Conservation (phyloP, 805 yeast species). For the Metschnikowia corniflorae region DNA sequence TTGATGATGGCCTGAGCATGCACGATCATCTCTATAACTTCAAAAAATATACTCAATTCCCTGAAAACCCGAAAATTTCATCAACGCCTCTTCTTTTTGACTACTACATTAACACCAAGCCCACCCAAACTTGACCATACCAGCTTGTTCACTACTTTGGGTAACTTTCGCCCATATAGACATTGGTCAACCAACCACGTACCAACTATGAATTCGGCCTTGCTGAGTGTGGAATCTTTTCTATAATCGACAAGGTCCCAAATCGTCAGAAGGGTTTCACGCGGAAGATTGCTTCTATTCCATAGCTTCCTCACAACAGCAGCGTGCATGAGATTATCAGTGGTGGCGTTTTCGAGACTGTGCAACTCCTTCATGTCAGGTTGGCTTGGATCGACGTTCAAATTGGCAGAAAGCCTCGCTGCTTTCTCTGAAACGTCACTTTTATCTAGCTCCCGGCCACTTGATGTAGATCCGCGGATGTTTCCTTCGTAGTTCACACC, state of each 20-base stretch:
- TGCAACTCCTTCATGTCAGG: conserved; percentile 29
- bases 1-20: too few species aligned
- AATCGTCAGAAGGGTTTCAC: conserved; percentile 51
- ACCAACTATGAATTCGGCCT: conserved; percentile 88
- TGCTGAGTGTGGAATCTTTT: conserved; percentile 70
- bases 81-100: conserved; percentile 36
- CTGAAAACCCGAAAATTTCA: too few species aligned
- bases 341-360: conserved; percentile 24
- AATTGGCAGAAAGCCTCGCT: conserved; percentile 25
- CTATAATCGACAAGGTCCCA: conserved; percentile 71
- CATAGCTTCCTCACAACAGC: conserved; percentile 74
- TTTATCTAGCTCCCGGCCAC: conserved; percentile 15
- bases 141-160: conserved; percentile 58
- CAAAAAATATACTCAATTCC: too few species aligned
- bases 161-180: conserved; percentile 87
- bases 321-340: conserved; percentile 46
- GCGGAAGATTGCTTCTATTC: conserved; percentile 71
- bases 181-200: conserved; percentile 98
- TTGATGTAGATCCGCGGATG: conserved; percentile 3
- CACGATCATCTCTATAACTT: too few species aligned
- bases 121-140: conserved; percentile 79
- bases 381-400: conserved; percentile 20
- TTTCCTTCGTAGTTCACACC: conserved; percentile 31
- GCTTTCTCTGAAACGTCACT: conserved; percentile 18
- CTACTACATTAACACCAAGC: conserved; percentile 38